Evolutionary conservation across 176 grass and related monocot species (phyloP), one percentile per base, ranked within the genome.

Genomic region (Echinochloa phyllopogon): DNA sequence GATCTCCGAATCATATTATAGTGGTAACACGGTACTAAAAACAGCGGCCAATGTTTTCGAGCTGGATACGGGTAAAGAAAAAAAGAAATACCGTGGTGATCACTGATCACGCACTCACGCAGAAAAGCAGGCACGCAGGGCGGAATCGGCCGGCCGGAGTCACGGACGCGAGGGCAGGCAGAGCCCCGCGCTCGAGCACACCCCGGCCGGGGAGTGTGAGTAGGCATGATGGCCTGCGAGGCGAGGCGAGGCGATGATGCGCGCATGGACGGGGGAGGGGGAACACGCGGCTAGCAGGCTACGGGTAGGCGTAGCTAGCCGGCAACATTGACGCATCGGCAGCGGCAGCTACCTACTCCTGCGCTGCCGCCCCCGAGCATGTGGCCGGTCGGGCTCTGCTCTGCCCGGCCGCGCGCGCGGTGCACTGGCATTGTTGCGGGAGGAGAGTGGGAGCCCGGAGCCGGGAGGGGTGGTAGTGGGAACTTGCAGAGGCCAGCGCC

Each of bases 371-470:
- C 44, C 69, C 69, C 29, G 76, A 51, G 83, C 77, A 76, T 70
- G 88, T 89, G 87, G 76, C 77, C 87, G 87, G 62, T 68, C 68
- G 59, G 81, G 48, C 53, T 65, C 84, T 86, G 57, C 67, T 44
- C 29, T 33, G 29, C 29, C 29, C 29, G 29, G 42, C 14, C 7
- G 52, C 64, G 21, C 23, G 67, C 82, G 42, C 76, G 44, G 49
- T 57, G 87, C 68, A 65, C 49, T 60, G 64, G 53, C 39, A 6
- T 25, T 70, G 77, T 8, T 38, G 71, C 8, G 60, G 18, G 43
- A 53, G 77, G 41, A 55, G 53, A 75, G 29, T 33, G 29, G n/a
- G 9, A 25, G 29, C 29, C 29, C 29, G 29, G 29, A 33, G 29
- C 29, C 29, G 29, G 36, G 52, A 62, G 33, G 36, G 33, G 36